Conservation (phyloP, 306 rosid genomes). For the Quercus robur region DNA sequence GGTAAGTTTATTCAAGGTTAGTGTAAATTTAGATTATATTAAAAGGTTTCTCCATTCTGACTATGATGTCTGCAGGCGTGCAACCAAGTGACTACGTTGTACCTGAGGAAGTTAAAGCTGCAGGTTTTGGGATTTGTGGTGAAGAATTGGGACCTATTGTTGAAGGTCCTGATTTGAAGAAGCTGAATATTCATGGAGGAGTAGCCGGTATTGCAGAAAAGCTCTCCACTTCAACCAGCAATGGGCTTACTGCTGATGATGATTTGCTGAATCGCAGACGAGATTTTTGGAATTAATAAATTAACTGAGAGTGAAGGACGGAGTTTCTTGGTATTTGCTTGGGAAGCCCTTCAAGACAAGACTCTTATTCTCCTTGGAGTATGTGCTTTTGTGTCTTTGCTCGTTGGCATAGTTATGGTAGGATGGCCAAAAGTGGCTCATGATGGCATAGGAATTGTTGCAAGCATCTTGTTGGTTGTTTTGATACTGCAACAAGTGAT, state of each 20-base stretch:
- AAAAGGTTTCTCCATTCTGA: conserved; percentile 13
- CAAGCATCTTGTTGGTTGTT: conserved; percentile 90
- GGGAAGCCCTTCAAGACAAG: conserved; percentile 99
- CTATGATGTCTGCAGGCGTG: conserved; percentile 43
- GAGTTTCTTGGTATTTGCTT: conserved; percentile 85
- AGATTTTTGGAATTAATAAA: conserved; percentile 72
- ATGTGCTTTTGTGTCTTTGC: conserved; percentile 80
- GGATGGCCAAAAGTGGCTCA: conserved; percentile 97
- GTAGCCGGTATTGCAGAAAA: conserved; percentile 64
- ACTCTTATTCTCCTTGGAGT: conserved; percentile 92
- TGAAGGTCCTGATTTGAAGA: conserved; percentile 77
- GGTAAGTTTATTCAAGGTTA: conserved; percentile 38
- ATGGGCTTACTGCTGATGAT: conserved; percentile 48
- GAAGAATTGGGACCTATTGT: conserved; percentile 90
- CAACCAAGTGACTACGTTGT: conserved; percentile 59
- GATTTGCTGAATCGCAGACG: conserved; percentile 46
- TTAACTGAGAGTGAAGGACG: conserved; percentile 61
- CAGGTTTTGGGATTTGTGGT: conserved; percentile 76
- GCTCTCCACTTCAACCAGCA: conserved; percentile 55
- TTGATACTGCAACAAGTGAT: conserved; percentile 95
- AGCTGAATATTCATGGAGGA: conserved; percentile 70
- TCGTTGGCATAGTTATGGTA: conserved; percentile 80
- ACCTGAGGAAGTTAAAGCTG: conserved; percentile 72
- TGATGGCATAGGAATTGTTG: conserved; percentile 95
- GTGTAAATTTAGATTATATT: not conserved